A percentile compares a stretch with the other conserved stretches of the same genome.
phyloP scores from a whole-genome alignment of 2,329 filamentous ascomycete species.

The Scleromitrula shiraiana region DNA sequence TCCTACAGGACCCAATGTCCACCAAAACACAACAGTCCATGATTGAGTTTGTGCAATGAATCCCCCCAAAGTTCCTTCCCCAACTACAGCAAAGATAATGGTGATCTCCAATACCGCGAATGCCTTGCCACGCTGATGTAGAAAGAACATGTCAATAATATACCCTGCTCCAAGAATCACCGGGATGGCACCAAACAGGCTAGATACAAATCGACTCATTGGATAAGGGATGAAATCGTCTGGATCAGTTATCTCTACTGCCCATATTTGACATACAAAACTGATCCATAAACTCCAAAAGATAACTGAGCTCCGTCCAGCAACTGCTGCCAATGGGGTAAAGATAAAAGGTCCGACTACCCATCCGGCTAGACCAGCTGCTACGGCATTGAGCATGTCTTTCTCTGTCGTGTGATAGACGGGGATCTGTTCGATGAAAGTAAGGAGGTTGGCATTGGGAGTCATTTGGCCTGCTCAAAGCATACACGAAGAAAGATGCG shows the following conservation, averaged over 20 bases:
- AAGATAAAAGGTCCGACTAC: conserved; percentile 21
- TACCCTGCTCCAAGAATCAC: conserved; percentile 32
- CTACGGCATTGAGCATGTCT: conserved; percentile 7
- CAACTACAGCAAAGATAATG: conserved; percentile 30
- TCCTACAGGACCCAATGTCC: not conserved
- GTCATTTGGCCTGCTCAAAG: no score
- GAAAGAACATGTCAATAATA: conserved; percentile 35
- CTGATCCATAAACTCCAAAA: conserved; percentile 20
- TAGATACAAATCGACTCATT: conserved; percentile 31
- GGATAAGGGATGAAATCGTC: conserved; percentile 31
- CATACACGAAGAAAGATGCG: no score
- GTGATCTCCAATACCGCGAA: conserved; percentile 31
- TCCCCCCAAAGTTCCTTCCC: conserved; percentile 31
- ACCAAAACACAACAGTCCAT: conserved; percentile 3
- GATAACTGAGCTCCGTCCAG: conserved; percentile 18
- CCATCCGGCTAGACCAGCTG: conserved; percentile 14
- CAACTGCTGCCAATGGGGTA: conserved; percentile 12
- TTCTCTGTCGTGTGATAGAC: not conserved
- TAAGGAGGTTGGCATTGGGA: no score
- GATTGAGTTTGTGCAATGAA: conserved; percentile 26
- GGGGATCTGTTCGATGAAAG: no score
- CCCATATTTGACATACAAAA: conserved; percentile 21
- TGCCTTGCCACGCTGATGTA: conserved; percentile 34
- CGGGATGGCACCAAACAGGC: conserved; percentile 33
- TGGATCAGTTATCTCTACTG: conserved; percentile 21